Evolutionary conservation across 2,329 filamentous ascomycete genomes (phyloP).

Genomic region (Apiospora sp.): DNA sequence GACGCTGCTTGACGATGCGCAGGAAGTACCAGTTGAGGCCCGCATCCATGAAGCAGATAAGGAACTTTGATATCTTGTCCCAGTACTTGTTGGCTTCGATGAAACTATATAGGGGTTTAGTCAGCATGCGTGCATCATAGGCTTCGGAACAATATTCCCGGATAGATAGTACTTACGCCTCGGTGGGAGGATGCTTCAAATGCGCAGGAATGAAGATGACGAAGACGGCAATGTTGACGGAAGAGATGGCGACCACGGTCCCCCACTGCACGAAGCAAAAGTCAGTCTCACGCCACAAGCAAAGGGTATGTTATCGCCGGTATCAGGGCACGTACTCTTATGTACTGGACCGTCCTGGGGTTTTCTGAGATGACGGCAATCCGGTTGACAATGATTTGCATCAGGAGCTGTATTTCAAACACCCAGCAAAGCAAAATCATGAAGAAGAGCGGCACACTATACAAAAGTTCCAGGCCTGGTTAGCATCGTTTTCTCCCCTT

Average conservation of each 20-base stretch:
- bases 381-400: slow-evolving; percentile 61
- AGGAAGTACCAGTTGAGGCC: slow-evolving; percentile 58
- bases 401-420: slow-evolving; percentile 53
- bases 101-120: slow-evolving; percentile 35
- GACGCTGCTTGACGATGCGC: slow-evolving; percentile 47
- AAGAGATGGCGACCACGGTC: slow-evolving; percentile 48
- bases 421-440: slow-evolving; percentile 40
- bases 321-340: slow-evolving; percentile 39
- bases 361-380: slow-evolving; percentile 53
- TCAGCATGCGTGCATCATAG: background rate
- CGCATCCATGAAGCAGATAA: slow-evolving; percentile 56
- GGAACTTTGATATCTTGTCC: slow-evolving; percentile 57
- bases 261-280: slow-evolving; percentile 40
- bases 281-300: background rate
- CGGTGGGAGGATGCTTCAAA: background rate
- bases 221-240: slow-evolving; percentile 59
- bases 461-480: background rate
- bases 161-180: slow-evolving; percentile 37
- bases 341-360: slow-evolving; percentile 40
- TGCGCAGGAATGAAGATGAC: slow-evolving; percentile 57
- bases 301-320: background rate
- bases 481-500: background rate
- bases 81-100: slow-evolving; percentile 54
- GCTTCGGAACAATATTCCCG: slow-evolving; percentile 20
- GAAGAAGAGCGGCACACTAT: background rate